Conservation (phyloP, 139 green algal genomes). For the Trebouxia sp. region DNA sequence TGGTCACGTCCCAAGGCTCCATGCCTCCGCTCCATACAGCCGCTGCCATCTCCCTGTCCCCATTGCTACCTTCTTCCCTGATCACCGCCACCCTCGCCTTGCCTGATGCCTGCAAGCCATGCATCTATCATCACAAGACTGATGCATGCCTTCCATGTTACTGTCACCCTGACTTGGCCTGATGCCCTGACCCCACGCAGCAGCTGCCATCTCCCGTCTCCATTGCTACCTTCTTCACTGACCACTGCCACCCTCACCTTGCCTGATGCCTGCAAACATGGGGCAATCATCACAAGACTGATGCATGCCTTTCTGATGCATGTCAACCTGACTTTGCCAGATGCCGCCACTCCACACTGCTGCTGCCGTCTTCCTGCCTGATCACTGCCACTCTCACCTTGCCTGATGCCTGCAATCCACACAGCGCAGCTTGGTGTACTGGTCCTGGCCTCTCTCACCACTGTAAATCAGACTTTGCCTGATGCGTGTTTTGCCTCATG, state of each 20-base stretch:
- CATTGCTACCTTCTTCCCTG: slow-evolving; percentile 97
- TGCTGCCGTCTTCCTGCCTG: slow-evolving; percentile 97
- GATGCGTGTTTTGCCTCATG: too few relatives aligned
- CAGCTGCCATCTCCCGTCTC: slow-evolving; percentile 97
- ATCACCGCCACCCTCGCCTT: slow-evolving; percentile 84
- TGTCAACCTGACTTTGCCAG: slow-evolving; percentile 96
- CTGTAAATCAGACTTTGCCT: too few relatives aligned
- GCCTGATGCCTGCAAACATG: background rate
- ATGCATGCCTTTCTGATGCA: slow-evolving; percentile 49
- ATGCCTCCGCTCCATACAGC: slow-evolving; percentile 84
- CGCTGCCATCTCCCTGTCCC: slow-evolving; percentile 96
- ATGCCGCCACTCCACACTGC: slow-evolving; percentile 82
- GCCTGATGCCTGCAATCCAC: background rate
- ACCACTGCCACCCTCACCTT: slow-evolving; percentile 83
- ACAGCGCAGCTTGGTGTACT: background rate
- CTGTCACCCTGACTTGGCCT: too few relatives aligned
- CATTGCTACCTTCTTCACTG: slow-evolving; percentile 96
- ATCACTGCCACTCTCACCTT: slow-evolving; percentile 83
- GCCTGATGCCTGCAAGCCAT: background rate
- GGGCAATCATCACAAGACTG: background rate
- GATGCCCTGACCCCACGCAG: slow-evolving; percentile 74
- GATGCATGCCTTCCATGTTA: background rate
- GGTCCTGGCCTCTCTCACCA: background rate
- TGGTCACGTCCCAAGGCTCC: slow-evolving; percentile 97
- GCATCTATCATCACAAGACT: background rate